A percentile compares a stretch with the other conserved stretches of the same genome.
phyloP scores from a whole-genome alignment of 441 rosid species.

The Croton laevigatus region DNA sequence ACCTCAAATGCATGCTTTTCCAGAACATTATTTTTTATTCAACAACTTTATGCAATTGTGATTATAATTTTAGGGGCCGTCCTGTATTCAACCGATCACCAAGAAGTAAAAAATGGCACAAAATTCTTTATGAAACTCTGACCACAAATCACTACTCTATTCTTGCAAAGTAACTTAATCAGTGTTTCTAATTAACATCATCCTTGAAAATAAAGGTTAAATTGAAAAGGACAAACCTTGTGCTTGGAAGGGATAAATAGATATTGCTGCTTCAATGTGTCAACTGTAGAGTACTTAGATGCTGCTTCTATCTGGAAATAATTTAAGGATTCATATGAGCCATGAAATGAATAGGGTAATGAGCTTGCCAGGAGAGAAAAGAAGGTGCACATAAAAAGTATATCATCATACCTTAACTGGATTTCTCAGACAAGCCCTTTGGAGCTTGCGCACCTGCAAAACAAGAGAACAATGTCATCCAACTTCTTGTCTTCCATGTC shows the following conservation, averaged over 20 bases:
- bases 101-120: neutral
- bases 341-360: slow-evolving; percentile 7
- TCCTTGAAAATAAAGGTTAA: neutral
- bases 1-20: neutral
- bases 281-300: slow-evolving; percentile 90
- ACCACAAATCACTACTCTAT: neutral
- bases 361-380: neutral
- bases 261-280: slow-evolving; percentile 82
- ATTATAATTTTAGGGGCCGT: neutral
- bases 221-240: slow-evolving; percentile 51
- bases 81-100: neutral
- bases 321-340: slow-evolving; percentile 13
- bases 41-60: neutral
- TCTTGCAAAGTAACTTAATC: neutral
- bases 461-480: slow-evolving; percentile 21
- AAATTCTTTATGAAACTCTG: neutral
- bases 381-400: neutral
- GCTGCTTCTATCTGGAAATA: slow-evolving; percentile 81
- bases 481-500: slow-evolving; percentile 13
- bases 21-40: neutral
- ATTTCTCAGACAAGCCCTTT: slow-evolving; percentile 86
- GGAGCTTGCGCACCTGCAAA: slow-evolving; percentile 80
- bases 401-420: slow-evolving; percentile 75
- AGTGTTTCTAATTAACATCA: neutral
- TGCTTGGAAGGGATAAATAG: slow-evolving; percentile 72